Base-by-base conservation (phyloP, 2,329 filamentous ascomycete species). In the Polytolypa hystricis region DNA sequence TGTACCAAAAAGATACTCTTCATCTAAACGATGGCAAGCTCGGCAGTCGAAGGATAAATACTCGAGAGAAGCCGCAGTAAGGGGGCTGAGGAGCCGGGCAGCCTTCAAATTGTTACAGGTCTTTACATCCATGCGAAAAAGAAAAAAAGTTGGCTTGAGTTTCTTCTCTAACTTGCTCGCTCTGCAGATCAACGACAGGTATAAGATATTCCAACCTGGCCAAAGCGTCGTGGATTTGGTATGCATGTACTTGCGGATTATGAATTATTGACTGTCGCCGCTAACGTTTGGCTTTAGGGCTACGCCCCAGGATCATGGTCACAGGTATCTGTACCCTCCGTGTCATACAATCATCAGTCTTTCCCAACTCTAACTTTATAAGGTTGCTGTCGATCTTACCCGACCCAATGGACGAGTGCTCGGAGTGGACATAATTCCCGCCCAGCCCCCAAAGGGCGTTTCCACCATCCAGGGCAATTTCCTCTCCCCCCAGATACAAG, bases 401-500 rank as follows among this genome's bases (percentile, higher is more conserved):
- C 70, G 73, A 42, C 87, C 87, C 0, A 62, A 73, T 30, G 86
- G 87, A 6, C 75, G 81, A 29, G 79, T 98, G 9, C 67, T 98
- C 18, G 93, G 91, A 8, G 89, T 98, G 51, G 91, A 98, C 57
- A 73, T 98, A 35, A 85, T 98, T 46, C 91, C 91, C 4, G 84
- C 86, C 0, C 81, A 89, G 55, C 89, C 93, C 4, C 91, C 91
- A 0, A 77, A 74, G 51, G 91, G 91, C 15, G 86, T 93, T n/a
- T 87, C 84, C 18, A 85, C 85, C 2, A 86, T 98, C 39, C 91
- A 98, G 60, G 91, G 93, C 32, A 84, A 98, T 56, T 96, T 98
- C 47, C 67, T 96, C 27, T 81, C 79, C 4, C 71, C 76, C 0
- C 61, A 64, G 2, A 79, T 95, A n/a, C 82, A 82, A 57, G 71